Evolutionary conservation across 2,329 filamentous ascomycete genomes (phyloP).

Genomic region (Apiospora sp.): DNA sequence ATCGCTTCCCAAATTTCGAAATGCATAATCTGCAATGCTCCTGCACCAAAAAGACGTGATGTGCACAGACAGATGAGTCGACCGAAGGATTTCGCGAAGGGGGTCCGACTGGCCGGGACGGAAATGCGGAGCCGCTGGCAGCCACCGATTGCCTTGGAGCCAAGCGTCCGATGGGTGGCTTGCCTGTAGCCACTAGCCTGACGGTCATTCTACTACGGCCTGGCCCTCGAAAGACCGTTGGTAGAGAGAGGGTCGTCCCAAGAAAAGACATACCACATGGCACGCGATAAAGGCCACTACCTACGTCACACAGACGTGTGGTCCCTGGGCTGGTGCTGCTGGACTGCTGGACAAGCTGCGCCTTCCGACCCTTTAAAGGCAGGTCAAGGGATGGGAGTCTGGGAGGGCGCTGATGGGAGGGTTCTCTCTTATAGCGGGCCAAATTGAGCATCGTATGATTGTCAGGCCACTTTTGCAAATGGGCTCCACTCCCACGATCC

Average conservation of each 20-base stretch:
- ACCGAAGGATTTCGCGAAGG: slow-evolving; percentile 7
- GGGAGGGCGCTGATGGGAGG: slow-evolving; percentile 10
- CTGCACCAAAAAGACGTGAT: neutral
- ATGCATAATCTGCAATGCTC: neutral
- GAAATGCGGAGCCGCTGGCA: neutral
- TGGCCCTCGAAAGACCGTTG: neutral
- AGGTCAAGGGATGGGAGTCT: slow-evolving; percentile 1
- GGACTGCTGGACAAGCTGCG: neutral
- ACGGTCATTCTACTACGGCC: slow-evolving; percentile 7
- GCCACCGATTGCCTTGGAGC: slow-evolving; percentile 2
- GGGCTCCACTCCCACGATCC: slow-evolving; percentile 13
- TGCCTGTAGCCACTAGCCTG: neutral
- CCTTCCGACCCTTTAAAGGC: neutral
- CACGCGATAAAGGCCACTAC: neutral
- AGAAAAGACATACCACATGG: neutral
- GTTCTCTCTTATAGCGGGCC: slow-evolving; percentile 17
- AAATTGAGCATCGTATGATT: slow-evolving; percentile 11
- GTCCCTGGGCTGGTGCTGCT: neutral
- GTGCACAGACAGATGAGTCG: neutral
- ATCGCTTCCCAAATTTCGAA: neutral
- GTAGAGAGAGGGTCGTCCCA: neutral
- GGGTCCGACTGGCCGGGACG: slow-evolving; percentile 7
- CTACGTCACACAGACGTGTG: neutral
- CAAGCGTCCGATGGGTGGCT: slow-evolving; percentile 2
- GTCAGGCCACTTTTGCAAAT: slow-evolving; percentile 1